Evolutionary conservation across 108 stramenopile genomes (phyloP).

Genomic region (Fragilaria radians): DNA sequence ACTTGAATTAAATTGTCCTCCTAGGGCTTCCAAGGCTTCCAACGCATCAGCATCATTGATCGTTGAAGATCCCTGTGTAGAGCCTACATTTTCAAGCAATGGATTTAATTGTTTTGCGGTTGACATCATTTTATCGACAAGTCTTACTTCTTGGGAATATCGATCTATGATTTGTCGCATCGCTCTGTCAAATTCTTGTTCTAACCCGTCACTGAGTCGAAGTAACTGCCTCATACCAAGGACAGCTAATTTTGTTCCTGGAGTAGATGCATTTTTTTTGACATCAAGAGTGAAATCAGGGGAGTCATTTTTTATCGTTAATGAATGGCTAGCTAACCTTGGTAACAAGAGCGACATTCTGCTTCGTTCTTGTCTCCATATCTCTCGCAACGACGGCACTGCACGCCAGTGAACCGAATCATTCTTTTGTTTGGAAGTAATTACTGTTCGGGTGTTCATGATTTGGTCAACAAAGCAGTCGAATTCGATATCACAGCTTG

Average conservation of each 20-base stretch:
- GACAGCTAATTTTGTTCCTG: slow-evolving; percentile 57
- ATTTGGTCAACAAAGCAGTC: slow-evolving; percentile 63
- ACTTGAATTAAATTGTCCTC: slow-evolving; percentile 30
- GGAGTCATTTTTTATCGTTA: slow-evolving; percentile 54
- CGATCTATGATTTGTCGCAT: slow-evolving; percentile 51
- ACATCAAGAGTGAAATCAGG: slow-evolving; percentile 66
- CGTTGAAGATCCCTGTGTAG: not conserved
- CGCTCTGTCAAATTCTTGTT: slow-evolving; percentile 60
- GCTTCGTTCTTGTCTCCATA: slow-evolving; percentile 75
- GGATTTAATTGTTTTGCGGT: not conserved
- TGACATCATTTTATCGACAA: slow-evolving; percentile 6
- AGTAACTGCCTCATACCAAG: slow-evolving; percentile 58
- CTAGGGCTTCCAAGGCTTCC: slow-evolving; percentile 43
- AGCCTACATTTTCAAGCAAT: not conserved
- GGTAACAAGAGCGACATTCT: slow-evolving; percentile 49
- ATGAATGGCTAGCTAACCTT: too few species aligned
- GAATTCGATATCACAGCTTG: slow-evolving; percentile 72
- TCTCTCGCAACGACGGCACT: slow-evolving; percentile 79
- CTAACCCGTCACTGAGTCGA: slow-evolving; percentile 50
- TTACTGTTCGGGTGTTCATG: slow-evolving; percentile 53
- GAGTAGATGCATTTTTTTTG: slow-evolving; percentile 48
- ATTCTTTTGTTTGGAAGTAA: slow-evolving; percentile 43
- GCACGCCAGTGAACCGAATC: slow-evolving; percentile 78
- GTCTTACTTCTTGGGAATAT: slow-evolving; percentile 8
- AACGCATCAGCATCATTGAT: slow-evolving; percentile 37